These are phyloP conservation scores for Hirsutella minnesotensis DNA, from an alignment of 2,329 filamentous ascomycete genomes.

Conservation along the genomic window DNA sequence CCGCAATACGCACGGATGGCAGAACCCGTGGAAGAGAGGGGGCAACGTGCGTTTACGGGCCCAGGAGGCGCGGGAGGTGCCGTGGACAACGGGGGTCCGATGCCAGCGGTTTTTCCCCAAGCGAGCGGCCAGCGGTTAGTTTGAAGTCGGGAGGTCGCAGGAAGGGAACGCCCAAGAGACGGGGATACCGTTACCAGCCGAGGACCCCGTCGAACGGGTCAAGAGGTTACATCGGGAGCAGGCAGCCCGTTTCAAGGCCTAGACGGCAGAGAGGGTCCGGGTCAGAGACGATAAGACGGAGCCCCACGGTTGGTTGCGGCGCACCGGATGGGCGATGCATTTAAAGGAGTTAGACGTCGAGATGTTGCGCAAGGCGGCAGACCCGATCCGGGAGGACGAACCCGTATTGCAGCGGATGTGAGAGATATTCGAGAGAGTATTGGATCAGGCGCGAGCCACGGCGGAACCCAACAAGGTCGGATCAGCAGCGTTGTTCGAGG, in stretches of 20 bases:
- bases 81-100: not conserved
- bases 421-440: no score
- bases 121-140: slow-evolving; percentile 1
- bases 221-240: not conserved
- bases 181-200: no score
- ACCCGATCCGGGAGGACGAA: no score
- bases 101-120: slow-evolving; percentile 1
- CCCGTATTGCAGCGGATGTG: no score
- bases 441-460: no score
- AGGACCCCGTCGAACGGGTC: not conserved
- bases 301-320: slow-evolving; percentile 2
- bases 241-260: not conserved
- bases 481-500: slow-evolving; percentile 3
- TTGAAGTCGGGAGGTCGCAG: not conserved
- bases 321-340: slow-evolving; percentile 2
- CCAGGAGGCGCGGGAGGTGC: not conserved
- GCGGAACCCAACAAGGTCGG: not conserved
- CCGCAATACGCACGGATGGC: not conserved
- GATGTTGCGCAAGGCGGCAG: no score
- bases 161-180: no score
- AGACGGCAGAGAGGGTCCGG: no score
- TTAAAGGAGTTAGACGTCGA: not conserved
- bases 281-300: slow-evolving; percentile 1
- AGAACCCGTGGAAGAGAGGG: not conserved
- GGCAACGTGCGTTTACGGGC: not conserved